Percentiles rank a stretch among this genome's conserved stretches.
Conservation (phyloP, 192 early-diverging fungal genomes). For the Phlyctochytrium arcticum region DNA sequence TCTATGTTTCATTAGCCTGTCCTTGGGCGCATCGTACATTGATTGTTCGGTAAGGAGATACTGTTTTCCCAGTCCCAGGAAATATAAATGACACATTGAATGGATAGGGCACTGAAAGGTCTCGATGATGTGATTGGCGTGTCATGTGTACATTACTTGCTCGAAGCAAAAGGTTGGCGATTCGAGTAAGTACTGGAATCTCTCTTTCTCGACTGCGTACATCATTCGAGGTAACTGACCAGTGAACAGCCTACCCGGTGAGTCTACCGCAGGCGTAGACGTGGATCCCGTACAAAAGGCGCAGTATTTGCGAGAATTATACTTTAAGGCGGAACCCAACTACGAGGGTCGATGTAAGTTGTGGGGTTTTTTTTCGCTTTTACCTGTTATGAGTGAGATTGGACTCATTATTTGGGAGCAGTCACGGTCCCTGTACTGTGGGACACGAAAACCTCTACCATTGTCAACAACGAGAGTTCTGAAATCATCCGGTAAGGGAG, state of each 20-base stretch:
- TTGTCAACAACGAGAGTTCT: slow-evolving; percentile 91
- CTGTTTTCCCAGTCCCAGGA: background rate
- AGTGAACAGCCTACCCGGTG: slow-evolving; percentile 52
- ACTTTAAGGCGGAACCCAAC: slow-evolving; percentile 83
- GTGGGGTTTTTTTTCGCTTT: slow-evolving; percentile 1
- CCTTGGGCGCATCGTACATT: slow-evolving; percentile 85
- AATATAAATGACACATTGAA: slow-evolving; percentile 1
- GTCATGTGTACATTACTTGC: slow-evolving; percentile 79
- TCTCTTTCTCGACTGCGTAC: slow-evolving; percentile 72
- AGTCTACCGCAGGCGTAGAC: slow-evolving; percentile 67
- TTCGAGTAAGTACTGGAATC: slow-evolving; percentile 29
- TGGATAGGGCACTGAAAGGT: slow-evolving; percentile 68
- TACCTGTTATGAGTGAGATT: background rate
- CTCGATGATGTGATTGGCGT: slow-evolving; percentile 78
- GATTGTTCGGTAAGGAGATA: slow-evolving; percentile 59
- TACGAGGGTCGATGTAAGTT: slow-evolving; percentile 48
- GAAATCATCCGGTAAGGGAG: slow-evolving; percentile 76
- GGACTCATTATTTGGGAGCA: slow-evolving; percentile 38
- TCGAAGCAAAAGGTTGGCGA: slow-evolving; percentile 78
- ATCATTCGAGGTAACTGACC: slow-evolving; percentile 21
- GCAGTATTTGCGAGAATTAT: slow-evolving; percentile 78
- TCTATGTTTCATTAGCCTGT: slow-evolving; percentile 30
- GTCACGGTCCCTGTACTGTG: slow-evolving; percentile 94
- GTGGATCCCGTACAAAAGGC: slow-evolving; percentile 72
- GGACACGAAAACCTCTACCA: slow-evolving; percentile 91